These are phyloP conservation scores for Keithomyces neogunnii DNA, from an alignment of 2,329 filamentous ascomycete genomes.

Conservation along the genomic window DNA sequence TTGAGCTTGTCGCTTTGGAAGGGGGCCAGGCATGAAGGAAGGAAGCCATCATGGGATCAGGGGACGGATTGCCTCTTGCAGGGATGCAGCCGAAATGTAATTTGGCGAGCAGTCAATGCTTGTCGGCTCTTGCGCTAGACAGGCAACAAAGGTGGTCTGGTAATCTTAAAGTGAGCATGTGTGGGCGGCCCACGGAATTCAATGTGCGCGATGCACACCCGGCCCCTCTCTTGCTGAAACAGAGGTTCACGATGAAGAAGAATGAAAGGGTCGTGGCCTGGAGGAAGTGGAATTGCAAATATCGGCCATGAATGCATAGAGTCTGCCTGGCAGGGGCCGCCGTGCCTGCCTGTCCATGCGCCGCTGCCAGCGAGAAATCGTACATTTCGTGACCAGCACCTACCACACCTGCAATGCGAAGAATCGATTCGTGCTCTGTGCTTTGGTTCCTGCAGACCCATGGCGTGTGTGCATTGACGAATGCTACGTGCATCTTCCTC, in stretches of 20 bases:
- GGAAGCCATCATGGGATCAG: too few relatives aligned
- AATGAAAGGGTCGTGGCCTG: not conserved
- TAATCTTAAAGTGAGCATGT: slow-evolving; percentile 1
- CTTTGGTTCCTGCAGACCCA: too few relatives aligned
- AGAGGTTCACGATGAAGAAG: not conserved
- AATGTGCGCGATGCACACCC: not conserved
- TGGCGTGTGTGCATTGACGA: too few relatives aligned
- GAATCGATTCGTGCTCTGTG: too few relatives aligned
- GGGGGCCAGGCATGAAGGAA: too few relatives aligned
- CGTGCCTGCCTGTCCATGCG: too few relatives aligned
- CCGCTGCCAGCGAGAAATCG: too few relatives aligned
- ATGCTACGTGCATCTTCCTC: too few relatives aligned
- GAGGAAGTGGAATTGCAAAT: not conserved
- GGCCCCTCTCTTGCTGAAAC: not conserved
- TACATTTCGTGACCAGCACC: too few relatives aligned
- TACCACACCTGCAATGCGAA: too few relatives aligned
- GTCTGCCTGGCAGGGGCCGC: not conserved
- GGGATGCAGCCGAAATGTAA: slow-evolving; percentile 1
- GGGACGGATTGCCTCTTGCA: not conserved
- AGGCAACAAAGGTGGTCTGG: not conserved
- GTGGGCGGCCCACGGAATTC: not conserved
- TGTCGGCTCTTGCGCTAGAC: not conserved
- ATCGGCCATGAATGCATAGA: not conserved
- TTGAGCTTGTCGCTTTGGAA: too few relatives aligned
- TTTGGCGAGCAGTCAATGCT: not conserved